These are phyloP conservation scores for Cymbopogon flexuosus DNA, from an alignment of 202 grass and related monocot species.

Conservation along the genomic window DNA sequence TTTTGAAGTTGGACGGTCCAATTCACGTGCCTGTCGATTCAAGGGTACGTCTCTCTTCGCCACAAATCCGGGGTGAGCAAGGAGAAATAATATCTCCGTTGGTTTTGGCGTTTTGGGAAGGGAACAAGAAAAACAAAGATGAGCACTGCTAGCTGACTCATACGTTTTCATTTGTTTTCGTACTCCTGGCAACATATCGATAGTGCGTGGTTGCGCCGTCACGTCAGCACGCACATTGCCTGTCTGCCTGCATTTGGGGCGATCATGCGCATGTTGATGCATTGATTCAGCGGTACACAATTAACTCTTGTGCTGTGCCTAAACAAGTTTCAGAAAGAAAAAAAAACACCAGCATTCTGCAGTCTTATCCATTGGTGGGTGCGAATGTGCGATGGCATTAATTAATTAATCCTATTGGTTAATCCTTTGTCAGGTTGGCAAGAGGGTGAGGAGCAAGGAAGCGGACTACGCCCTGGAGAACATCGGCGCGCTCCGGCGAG, in stretches of 20 bases:
- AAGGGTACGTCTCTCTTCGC: neutral
- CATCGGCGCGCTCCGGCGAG: constrained; percentile 48
- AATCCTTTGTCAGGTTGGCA: constrained; percentile 56
- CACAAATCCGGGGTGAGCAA: neutral
- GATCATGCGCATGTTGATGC: neutral
- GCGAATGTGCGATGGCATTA: too few species aligned
- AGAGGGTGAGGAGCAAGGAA: constrained; percentile 59
- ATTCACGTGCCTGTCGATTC: neutral
- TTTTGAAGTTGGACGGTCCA: neutral
- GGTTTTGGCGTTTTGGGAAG: neutral
- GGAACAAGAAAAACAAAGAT: neutral
- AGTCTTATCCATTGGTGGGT: neutral
- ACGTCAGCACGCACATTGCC: neutral
- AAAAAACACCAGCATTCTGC: too few species aligned
- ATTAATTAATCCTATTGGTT: neutral
- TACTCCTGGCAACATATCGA: neutral
- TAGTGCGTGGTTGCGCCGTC: constrained; percentile 7
- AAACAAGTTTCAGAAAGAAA: too few species aligned
- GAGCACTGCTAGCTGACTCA: neutral
- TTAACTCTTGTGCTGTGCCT: too few species aligned
- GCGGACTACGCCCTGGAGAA: constrained; percentile 68
- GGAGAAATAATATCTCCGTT: neutral
- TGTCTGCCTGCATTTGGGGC: neutral
- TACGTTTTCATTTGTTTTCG: neutral
- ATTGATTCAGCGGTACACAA: neutral